Conservation (phyloP, 2,329 filamentous ascomycete species). For the Phaeophleospora eucalypticola region DNA sequence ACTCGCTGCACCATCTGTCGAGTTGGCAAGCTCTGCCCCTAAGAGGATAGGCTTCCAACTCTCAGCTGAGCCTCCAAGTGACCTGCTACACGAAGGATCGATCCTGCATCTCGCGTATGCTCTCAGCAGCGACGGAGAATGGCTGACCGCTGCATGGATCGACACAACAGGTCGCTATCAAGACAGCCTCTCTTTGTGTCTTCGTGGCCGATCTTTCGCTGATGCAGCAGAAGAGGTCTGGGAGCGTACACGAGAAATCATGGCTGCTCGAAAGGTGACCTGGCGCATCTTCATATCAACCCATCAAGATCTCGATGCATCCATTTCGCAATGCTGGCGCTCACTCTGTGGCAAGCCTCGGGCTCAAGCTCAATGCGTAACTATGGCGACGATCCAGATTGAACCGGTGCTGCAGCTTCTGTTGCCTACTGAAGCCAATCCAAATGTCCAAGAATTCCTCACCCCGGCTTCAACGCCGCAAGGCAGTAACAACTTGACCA, state of each 20-base stretch:
- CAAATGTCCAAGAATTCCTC: conserved; percentile 33
- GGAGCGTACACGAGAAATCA: conserved; percentile 67
- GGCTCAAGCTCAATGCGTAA: conserved; percentile 35
- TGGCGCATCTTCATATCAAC: conserved; percentile 71
- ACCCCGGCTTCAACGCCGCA: conserved; percentile 66
- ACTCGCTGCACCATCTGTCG: conserved; percentile 63
- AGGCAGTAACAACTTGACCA: conserved; percentile 22
- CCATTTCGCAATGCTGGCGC: conserved; percentile 24
- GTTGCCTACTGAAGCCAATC: conserved; percentile 5
- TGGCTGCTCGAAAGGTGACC: conserved; percentile 64
- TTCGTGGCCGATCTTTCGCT: conserved; percentile 57
- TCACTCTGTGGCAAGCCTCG: conserved; percentile 30
- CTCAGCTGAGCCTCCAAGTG: conserved; percentile 61
- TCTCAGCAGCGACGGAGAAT: conserved; percentile 68
- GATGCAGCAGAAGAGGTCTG: conserved; percentile 73
- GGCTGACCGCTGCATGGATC: conserved; percentile 77
- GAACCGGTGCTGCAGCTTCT: conserved; percentile 21
- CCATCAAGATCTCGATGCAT: conserved; percentile 12
- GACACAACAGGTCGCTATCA: conserved; percentile 72
- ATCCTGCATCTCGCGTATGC: conserved; percentile 78
- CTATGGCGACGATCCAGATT: conserved; percentile 20
- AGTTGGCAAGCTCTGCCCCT: conserved; percentile 66
- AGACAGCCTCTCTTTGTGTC: conserved; percentile 67
- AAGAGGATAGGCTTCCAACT: conserved; percentile 73
- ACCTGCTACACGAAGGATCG: conserved; percentile 72